Conservation (phyloP, 208 protist species). For the Vickermania spadyakhi region DNA sequence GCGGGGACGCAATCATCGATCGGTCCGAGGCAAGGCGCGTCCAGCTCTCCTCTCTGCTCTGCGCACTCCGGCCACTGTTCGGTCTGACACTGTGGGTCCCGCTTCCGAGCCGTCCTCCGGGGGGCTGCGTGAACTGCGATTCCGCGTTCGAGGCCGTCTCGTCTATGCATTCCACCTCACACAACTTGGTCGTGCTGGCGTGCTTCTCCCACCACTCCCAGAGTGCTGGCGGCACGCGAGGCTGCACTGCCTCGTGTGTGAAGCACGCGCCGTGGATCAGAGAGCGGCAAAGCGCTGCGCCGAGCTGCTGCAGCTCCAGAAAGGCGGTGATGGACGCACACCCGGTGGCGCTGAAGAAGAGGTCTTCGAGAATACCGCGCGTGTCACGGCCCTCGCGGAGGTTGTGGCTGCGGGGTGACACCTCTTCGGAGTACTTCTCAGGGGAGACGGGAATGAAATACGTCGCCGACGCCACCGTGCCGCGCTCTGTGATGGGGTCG, state of each 20-base stretch:
- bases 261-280: constrained; percentile 33
- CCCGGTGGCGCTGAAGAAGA: constrained; percentile 59
- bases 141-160: neutral
- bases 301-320: constrained; percentile 27
- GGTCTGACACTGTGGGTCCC: too few relatives aligned
- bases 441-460: neutral
- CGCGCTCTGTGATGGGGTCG: neutral
- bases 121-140: neutral
- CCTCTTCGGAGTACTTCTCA: neutral
- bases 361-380: constrained; percentile 29
- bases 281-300: constrained; percentile 20
- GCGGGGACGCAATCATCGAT: neutral
- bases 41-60: too few relatives aligned
- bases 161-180: neutral
- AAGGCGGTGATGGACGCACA: constrained; percentile 26
- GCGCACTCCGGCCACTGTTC: neutral
- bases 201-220: constrained; percentile 16
- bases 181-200: constrained; percentile 5
- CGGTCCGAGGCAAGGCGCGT: neutral
- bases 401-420: neutral
- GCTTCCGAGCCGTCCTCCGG: neutral
- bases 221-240: constrained; percentile 25
- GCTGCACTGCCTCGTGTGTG: constrained; percentile 35
- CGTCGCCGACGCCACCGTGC: neutral
- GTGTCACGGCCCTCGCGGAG: constrained; percentile 10